Conservation (phyloP, 2,329 filamentous ascomycete genomes). For the Xylaria sp. region DNA sequence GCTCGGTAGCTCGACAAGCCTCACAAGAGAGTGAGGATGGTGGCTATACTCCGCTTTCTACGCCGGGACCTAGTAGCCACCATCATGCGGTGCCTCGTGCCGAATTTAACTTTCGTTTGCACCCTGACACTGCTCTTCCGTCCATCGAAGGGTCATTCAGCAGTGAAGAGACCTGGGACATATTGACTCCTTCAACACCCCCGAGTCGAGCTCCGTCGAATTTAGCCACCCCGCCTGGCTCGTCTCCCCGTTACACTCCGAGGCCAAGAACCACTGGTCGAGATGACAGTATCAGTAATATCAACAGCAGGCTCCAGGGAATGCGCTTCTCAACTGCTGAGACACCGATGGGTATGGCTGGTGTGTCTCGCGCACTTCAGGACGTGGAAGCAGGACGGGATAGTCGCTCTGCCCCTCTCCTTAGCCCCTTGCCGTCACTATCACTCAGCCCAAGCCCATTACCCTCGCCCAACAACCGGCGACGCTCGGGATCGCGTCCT, state of each 20-base stretch:
- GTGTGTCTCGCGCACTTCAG: constrained; percentile 5
- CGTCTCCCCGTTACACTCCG: not conserved
- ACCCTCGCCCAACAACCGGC: not conserved
- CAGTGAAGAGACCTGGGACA: not conserved
- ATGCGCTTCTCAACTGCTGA: not conserved
- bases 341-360: not conserved
- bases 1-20: not conserved
- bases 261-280: not conserved
- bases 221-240: not conserved
- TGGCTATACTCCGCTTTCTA: not conserved
- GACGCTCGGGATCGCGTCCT: constrained; percentile 19
- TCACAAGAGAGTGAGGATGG: not conserved
- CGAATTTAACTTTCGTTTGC: not conserved
- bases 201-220: not conserved
- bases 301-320: not conserved
- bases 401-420: not conserved
- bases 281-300: not conserved
- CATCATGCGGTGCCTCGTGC: not conserved
- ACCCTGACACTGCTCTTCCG: not conserved
- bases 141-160: not conserved
- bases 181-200: not conserved
- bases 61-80: not conserved
- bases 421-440: not conserved
- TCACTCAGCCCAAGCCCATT: constrained; percentile 2
- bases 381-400: not conserved